A percentile compares a stretch with the other conserved stretches of the same genome.
phyloP scores from a whole-genome alignment of 208 protist species.

The Trichomonas gallinae region DNA sequence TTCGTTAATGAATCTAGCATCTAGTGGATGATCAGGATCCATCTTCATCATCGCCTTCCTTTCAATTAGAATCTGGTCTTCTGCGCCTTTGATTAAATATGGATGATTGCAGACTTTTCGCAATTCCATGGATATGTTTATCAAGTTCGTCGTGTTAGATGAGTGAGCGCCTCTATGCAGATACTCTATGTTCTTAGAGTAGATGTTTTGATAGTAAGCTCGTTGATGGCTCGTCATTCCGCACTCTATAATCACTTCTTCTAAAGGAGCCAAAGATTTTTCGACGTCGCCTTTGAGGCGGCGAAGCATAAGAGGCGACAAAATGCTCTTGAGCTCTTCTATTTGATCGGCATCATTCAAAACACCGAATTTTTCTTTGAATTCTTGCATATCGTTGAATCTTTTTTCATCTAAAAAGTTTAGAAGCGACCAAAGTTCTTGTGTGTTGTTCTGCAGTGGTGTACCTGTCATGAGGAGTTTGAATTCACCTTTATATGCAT shows the following conservation, averaged over 20 bases:
- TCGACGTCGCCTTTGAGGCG: slow-evolving; percentile 77
- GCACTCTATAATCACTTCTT: slow-evolving; percentile 55
- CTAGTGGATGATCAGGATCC: not conserved
- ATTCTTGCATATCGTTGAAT: not conserved
- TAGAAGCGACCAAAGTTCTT: slow-evolving; percentile 40
- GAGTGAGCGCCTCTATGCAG: slow-evolving; percentile 1
- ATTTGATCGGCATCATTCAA: slow-evolving; percentile 30
- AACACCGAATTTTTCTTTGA: slow-evolving; percentile 30
- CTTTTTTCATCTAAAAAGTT: slow-evolving; percentile 33
- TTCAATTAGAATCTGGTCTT: not conserved
- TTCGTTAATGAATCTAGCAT: not conserved
- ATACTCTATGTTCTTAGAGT: slow-evolving; percentile 43
- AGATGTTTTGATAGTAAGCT: slow-evolving; percentile 55
- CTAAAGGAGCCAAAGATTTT: slow-evolving; percentile 67
- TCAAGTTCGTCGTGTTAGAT: not conserved
- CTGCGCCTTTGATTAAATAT: slow-evolving; percentile 35
- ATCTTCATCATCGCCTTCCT: not conserved
- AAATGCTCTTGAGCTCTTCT: slow-evolving; percentile 36
- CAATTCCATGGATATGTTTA: slow-evolving; percentile 58
- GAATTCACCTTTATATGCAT: not conserved
- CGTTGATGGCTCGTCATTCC: slow-evolving; percentile 55
- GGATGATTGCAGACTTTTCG: slow-evolving; percentile 79
- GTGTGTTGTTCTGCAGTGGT: slow-evolving; percentile 39
- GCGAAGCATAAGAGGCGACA: slow-evolving; percentile 56
- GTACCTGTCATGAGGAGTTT: slow-evolving; percentile 31